Base-by-base conservation (phyloP, 2,329 filamentous ascomycete species). In the Bipolaris bicolor region DNA sequence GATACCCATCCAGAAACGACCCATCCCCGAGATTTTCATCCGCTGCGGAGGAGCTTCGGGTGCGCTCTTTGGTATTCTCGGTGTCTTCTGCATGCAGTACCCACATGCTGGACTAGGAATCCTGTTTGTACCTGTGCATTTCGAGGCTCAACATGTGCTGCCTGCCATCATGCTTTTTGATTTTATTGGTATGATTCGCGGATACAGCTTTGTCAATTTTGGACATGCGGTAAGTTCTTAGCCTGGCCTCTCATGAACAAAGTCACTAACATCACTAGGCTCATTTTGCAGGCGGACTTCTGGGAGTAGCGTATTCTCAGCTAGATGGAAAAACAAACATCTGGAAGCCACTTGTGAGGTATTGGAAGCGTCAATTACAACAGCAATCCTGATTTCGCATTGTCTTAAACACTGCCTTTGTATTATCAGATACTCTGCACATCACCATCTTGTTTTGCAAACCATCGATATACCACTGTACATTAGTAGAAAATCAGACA, bases 151-250 rank as follows among this genome's bases (percentile, higher is more conserved):
- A 40, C 67, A 68, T 33, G 68, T 74, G 22, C 55, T 76, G 26
- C 64, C 71, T 7, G 59, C 59, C 6, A 50, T 76, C n/a, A 71
- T 76, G 69, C 54, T 68, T 16, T 75, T 76, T 43, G 73, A 76
- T 58, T 52, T 73, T 20, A 52, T 69, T 37, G 73, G 73, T 16
- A 65, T 74, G 52, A 55, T 74, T 11, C 62, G 66, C 6, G 71
- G 70, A 1, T 72, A 66, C 46, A 65, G 54, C 1, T 68, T 69
- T 22, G 59, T 73, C 10, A 71, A 68, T 31, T 64, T 73, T 34
- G 73, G 72, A 6, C 73, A 76, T 46, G 73, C 69, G n/a, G 73
- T 74, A 64, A 63, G 73, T 71, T 34, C 16, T 33, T 13, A 33
- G 40, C 10, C 7, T 9, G 29, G 16, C 15, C 36, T 11, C 7